Evolutionary conservation across 225 moss, liverwort and hornwort genomes (phyloP).

Genomic region (Pseudisothecium myosuroides): DNA sequence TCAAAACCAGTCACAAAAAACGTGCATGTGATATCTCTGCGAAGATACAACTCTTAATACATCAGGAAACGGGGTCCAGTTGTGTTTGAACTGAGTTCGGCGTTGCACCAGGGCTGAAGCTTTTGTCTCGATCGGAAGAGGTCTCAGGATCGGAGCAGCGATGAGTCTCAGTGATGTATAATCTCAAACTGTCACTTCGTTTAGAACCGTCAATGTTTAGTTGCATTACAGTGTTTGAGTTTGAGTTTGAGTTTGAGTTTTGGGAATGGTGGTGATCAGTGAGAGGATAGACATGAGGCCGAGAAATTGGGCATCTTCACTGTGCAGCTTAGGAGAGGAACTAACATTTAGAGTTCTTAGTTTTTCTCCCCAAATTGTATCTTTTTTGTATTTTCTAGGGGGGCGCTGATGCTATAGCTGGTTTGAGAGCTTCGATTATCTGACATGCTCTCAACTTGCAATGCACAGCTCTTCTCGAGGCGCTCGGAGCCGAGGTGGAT

Average conservation of each 20-base stretch:
- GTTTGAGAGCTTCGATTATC: neutral
- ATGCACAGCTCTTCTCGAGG: constrained; percentile 5
- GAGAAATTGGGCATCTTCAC: neutral
- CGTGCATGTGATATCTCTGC: neutral
- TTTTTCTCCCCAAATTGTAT: neutral
- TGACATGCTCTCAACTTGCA: neutral
- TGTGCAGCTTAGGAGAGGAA: neutral
- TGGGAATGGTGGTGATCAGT: neutral
- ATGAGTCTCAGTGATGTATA: constrained; percentile 9
- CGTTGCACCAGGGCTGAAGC: neutral
- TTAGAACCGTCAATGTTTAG: neutral
- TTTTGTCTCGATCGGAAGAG: neutral
- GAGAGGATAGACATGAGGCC: neutral
- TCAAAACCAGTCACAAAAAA: neutral
- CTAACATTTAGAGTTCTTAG: too few species aligned
- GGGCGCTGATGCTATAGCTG: neutral
- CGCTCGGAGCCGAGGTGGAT: constrained; percentile 15
- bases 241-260: neutral
- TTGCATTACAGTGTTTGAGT: neutral
- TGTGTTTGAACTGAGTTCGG: neutral
- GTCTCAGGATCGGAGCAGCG: neutral
- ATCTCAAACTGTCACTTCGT: neutral
- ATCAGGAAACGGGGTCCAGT: neutral
- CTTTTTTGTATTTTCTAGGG: neutral
- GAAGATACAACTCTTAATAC: neutral